Percentiles rank a stretch among this genome's conserved stretches.
Conservation (phyloP, 2,329 filamentous ascomycete species). For the Diaporthe nobilis region DNA sequence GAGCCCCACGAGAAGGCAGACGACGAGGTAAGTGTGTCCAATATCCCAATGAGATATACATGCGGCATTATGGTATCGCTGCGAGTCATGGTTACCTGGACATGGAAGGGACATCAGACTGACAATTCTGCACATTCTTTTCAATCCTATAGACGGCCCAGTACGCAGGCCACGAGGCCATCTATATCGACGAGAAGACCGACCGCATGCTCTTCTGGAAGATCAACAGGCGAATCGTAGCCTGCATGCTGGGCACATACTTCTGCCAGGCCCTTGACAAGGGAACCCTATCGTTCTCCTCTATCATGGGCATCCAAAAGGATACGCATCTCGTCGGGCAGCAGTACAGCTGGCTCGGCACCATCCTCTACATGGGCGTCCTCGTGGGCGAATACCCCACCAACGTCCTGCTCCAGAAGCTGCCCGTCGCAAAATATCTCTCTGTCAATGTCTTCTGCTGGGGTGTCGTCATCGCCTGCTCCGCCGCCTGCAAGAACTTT, state of each 20-base stretch:
- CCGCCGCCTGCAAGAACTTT: constrained; percentile 55
- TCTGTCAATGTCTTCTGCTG: constrained; percentile 58
- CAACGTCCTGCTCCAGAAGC: constrained; percentile 55
- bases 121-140: not conserved
- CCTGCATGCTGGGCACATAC: constrained; percentile 66
- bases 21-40: not conserved
- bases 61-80: not conserved
- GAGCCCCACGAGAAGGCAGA: constrained; percentile 13
- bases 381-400: constrained; percentile 58
- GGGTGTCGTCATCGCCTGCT: constrained; percentile 55
- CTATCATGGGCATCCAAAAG: constrained; percentile 47
- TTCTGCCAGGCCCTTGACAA: constrained; percentile 56
- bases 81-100: not conserved
- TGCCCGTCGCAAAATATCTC: constrained; percentile 56
- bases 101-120: not conserved
- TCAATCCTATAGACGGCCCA: not conserved
- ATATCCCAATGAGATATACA: not conserved
- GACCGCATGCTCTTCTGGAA: constrained; percentile 64
- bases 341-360: constrained; percentile 54
- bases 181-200: constrained; percentile 64
- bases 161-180: constrained; percentile 21
- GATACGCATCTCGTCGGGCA: constrained; percentile 54
- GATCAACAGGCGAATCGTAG: constrained; percentile 63
- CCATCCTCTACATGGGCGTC: constrained; percentile 59
- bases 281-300: constrained; percentile 48